These are phyloP conservation scores for Sporopachydermia lactativora DNA, from an alignment of 805 yeast genomes.

Conservation along the genomic window DNA sequence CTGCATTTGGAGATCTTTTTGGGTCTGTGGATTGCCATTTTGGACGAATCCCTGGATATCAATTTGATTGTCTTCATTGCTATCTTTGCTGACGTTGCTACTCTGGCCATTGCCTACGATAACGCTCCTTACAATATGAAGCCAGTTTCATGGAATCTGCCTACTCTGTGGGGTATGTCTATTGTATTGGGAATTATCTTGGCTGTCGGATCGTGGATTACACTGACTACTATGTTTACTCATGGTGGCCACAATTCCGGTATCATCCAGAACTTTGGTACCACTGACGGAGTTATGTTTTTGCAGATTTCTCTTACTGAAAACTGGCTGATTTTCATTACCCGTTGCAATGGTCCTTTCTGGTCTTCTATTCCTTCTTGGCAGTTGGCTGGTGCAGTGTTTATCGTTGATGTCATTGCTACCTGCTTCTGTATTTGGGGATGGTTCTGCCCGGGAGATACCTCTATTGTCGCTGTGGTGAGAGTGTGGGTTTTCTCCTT, in stretches of 20 bases:
- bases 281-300: slow-evolving; percentile 88
- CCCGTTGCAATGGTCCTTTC: slow-evolving; percentile 96
- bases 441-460: slow-evolving; percentile 86
- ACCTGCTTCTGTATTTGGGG: slow-evolving; percentile 89
- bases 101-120: slow-evolving; percentile 94
- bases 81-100: slow-evolving; percentile 93
- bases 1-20: slow-evolving; percentile 89
- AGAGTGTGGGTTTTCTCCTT: slow-evolving; percentile 90
- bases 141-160: slow-evolving; percentile 95
- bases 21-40: slow-evolving; percentile 92
- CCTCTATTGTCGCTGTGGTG: slow-evolving; percentile 86
- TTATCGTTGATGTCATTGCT: slow-evolving; percentile 80
- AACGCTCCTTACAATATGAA: slow-evolving; percentile 89
- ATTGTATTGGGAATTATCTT: slow-evolving; percentile 71
- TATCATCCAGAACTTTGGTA: slow-evolving; percentile 91
- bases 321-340: slow-evolving; percentile 94
- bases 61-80: slow-evolving; percentile 92
- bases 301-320: slow-evolving; percentile 90
- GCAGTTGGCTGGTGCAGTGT: slow-evolving; percentile 92
- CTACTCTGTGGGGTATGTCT: slow-evolving; percentile 97
- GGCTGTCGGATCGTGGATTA: slow-evolving; percentile 90
- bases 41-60: slow-evolving; percentile 75
- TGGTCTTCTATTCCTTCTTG: slow-evolving; percentile 86
- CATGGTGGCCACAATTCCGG: slow-evolving; percentile 58
- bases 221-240: slow-evolving; percentile 87